A percentile compares a stretch with the other conserved stretches of the same genome.
Evolutionary conservation across 352 stramenopile genomes (phyloP).

Genomic region (Globisporangium alternatum): DNA sequence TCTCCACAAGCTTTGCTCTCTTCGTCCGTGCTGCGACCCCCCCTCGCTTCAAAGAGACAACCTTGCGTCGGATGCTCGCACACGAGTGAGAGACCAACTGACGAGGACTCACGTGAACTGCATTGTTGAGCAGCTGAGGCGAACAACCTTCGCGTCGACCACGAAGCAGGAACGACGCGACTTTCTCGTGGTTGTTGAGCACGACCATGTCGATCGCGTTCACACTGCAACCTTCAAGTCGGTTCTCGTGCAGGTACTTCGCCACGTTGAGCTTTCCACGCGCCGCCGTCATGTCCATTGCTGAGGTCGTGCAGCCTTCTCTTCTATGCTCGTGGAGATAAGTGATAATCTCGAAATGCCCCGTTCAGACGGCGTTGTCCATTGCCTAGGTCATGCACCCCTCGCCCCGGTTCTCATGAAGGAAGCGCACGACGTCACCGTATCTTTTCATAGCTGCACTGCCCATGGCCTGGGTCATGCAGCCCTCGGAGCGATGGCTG

Average conservation of each 20-base stretch:
- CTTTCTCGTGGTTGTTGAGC: not conserved
- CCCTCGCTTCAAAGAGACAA: constrained; percentile 4
- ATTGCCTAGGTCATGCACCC: not conserved
- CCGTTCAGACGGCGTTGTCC: not conserved
- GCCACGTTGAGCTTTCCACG: not conserved
- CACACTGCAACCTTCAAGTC: not conserved
- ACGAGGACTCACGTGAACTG: not conserved
- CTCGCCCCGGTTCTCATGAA: not conserved
- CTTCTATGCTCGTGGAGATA: not conserved
- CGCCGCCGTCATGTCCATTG: not conserved
- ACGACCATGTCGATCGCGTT: not conserved
- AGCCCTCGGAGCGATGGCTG: not conserved
- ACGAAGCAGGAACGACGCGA: not conserved
- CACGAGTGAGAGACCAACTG: not conserved
- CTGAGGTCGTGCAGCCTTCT: not conserved
- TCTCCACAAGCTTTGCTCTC: not conserved
- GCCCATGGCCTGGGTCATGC: not conserved
- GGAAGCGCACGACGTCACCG: not conserved
- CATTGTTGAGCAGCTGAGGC: not conserved
- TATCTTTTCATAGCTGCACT: constrained; percentile 1
- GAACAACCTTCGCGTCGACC: not conserved
- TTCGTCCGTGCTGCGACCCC: not conserved
- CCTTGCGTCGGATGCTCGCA: not conserved
- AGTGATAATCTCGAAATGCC: not conserved
- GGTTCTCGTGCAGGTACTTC: constrained; percentile 5